Conservation (phyloP, 768 basidiomycete species). For the Serendipita sp. region DNA sequence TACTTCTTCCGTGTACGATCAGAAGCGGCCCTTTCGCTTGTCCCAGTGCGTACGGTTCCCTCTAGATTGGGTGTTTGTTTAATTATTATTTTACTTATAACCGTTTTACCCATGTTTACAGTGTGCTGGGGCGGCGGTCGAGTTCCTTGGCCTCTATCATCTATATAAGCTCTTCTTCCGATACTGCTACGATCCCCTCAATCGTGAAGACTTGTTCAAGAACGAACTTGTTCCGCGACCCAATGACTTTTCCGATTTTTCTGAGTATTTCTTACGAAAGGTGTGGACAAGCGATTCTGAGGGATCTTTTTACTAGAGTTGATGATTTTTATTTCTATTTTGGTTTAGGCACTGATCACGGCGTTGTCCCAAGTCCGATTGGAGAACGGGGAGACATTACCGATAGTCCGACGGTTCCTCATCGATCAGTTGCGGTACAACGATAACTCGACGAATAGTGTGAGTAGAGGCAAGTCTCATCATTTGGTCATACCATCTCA, state of each 20-base stretch:
- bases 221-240: slow-evolving; percentile 89
- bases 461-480: slow-evolving; percentile 25
- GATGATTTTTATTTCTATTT: neutral
- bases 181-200: slow-evolving; percentile 80
- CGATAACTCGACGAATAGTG: slow-evolving; percentile 82
- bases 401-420: slow-evolving; percentile 72
- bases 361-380: slow-evolving; percentile 79
- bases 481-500: slow-evolving; percentile 6
- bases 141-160: slow-evolving; percentile 87
- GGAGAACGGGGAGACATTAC: slow-evolving; percentile 71
- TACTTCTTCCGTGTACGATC: slow-evolving; percentile 94
- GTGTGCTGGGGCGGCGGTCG: slow-evolving; percentile 71
- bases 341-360: slow-evolving; percentile 50
- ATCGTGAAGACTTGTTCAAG: slow-evolving; percentile 65
- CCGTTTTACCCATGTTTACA: slow-evolving; percentile 25
- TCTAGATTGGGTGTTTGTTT: no score
- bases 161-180: slow-evolving; percentile 88
- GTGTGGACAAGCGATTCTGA: slow-evolving; percentile 26
- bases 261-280: slow-evolving; percentile 93
- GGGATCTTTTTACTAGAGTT: neutral
- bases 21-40: slow-evolving; percentile 78
- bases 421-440: slow-evolving; percentile 90
- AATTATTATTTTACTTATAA: slow-evolving; percentile 8
- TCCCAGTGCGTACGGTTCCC: slow-evolving; percentile 55
- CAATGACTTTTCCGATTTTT: slow-evolving; percentile 81